Percentiles rank a stretch among this genome's conserved stretches.
Evolutionary conservation across 163 green algal species (phyloP).

Genomic region (Chlamydomonas reinhardtii): DNA sequence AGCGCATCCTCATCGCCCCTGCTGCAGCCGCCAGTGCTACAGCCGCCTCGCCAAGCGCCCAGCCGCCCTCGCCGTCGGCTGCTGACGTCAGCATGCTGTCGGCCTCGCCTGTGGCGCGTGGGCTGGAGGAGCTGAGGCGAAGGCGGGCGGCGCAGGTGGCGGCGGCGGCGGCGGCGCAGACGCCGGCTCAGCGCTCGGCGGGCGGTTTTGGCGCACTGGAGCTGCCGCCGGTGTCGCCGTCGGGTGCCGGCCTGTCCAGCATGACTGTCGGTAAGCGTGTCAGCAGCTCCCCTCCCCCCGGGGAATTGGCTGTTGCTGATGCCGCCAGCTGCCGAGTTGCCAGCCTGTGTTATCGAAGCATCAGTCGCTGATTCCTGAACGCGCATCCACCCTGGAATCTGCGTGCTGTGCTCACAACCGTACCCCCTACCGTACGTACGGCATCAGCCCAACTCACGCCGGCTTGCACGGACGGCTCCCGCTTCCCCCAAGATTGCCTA

Average conservation of each 20-base stretch:
- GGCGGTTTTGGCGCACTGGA: not conserved
- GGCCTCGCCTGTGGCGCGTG: constrained; percentile 25
- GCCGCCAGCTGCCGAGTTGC: no score
- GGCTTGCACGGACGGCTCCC: no score
- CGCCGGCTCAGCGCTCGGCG: no score
- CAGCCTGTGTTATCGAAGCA: no score
- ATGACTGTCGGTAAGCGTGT: constrained; percentile 28
- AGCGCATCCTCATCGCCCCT: constrained; percentile 38
- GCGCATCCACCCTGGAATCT: no score
- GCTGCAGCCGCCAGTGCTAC: not conserved
- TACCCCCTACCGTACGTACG: no score
- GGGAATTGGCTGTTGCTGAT: no score
- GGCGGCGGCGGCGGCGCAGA: not conserved
- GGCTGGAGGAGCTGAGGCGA: constrained; percentile 25
- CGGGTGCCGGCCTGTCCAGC: not conserved
- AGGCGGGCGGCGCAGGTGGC: not conserved
- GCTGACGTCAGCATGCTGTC: not conserved
- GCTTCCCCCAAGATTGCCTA: no score
- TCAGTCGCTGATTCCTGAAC: no score
- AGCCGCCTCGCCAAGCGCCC: not conserved
- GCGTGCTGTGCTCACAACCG: no score
- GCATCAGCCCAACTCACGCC: no score
- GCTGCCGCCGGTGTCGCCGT: constrained; percentile 1
- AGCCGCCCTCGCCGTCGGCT: not conserved
- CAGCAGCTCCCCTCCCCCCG: no score